Percentiles rank a stretch among this genome's conserved stretches.
Evolutionary conservation across 352 stramenopile species (phyloP).

Genomic region (Globisporangium canariense): DNA sequence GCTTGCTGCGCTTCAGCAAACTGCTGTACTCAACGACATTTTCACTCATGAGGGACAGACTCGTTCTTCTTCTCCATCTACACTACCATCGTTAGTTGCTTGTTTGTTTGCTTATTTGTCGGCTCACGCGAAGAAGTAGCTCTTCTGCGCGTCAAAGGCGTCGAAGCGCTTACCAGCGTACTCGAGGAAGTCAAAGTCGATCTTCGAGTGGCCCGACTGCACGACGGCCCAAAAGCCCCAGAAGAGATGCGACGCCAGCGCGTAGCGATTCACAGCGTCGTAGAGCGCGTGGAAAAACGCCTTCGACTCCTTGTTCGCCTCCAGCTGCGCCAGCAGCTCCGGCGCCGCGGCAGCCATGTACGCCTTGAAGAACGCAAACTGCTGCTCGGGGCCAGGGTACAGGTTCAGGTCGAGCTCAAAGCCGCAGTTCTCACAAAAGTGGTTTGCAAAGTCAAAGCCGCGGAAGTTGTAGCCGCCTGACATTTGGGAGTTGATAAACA

Average conservation of each 20-base stretch:
- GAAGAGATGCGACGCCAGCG: conserved; percentile 89
- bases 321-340: conserved; percentile 55
- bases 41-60: conserved; percentile 6
- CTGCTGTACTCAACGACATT: conserved; percentile 6
- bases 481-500: not conserved
- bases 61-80: conserved; percentile 4
- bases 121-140: conserved; percentile 53
- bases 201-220: conserved; percentile 87
- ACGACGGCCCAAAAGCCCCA: conserved; percentile 94
- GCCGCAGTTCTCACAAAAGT: conserved; percentile 93
- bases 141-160: conserved; percentile 74
- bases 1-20: not conserved
- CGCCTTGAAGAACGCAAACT: conserved; percentile 83
- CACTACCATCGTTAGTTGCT: conserved; percentile 1
- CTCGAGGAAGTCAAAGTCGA: conserved; percentile 89
- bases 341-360: conserved; percentile 79
- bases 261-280: conserved; percentile 83
- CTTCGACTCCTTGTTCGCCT: conserved; percentile 72
- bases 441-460: conserved; percentile 93
- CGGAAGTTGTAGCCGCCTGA: conserved; percentile 89
- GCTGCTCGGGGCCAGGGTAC: conserved; percentile 80
- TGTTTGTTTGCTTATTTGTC: not conserved
- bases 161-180: conserved; percentile 81
- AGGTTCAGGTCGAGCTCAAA: conserved; percentile 89
- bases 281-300: conserved; percentile 84